phyloP scores from a whole-genome alignment of 192 early-diverging fungal genomes.

The Backusella liffmaniae region DNA sequence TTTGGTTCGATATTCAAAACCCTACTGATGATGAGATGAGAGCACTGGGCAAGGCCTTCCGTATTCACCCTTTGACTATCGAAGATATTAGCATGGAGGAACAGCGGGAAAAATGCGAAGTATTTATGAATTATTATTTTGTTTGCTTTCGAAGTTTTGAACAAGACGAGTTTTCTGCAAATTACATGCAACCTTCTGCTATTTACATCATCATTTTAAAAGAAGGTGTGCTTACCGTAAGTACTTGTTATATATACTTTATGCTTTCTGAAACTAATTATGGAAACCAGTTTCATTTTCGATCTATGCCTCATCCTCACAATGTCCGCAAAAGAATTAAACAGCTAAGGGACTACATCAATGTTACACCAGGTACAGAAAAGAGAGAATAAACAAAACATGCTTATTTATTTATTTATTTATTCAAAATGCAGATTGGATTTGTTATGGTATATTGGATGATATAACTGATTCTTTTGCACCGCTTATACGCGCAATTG shows the following conservation, averaged over 20 bases:
- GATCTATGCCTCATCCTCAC: slow-evolving; percentile 73
- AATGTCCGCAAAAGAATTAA: slow-evolving; percentile 86
- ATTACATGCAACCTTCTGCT: slow-evolving; percentile 65
- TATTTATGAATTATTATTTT: slow-evolving; percentile 91
- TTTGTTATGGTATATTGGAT: slow-evolving; percentile 95
- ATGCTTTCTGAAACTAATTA: not conserved
- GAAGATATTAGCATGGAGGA: slow-evolving; percentile 92
- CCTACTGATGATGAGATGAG: slow-evolving; percentile 58
- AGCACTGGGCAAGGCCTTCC: slow-evolving; percentile 60
- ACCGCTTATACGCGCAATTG: slow-evolving; percentile 82
- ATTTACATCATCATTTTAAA: slow-evolving; percentile 70
- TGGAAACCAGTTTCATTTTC: slow-evolving; percentile 75
- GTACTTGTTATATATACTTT: not conserved
- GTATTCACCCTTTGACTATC: slow-evolving; percentile 75
- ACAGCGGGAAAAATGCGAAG: slow-evolving; percentile 94
- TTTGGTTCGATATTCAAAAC: slow-evolving; percentile 66
- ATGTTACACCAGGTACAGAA: slow-evolving; percentile 68
- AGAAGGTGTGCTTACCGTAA: slow-evolving; percentile 70
- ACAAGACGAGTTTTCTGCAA: slow-evolving; percentile 59
- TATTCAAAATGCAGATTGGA: slow-evolving; percentile 73
- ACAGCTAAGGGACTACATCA: slow-evolving; percentile 82
- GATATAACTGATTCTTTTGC: slow-evolving; percentile 94
- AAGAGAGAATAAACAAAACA: not conserved
- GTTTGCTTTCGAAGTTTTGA: slow-evolving; percentile 85
- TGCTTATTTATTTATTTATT: not conserved